phyloP scores from a whole-genome alignment of 164 flowering plant genomes.

The Chimonanthus salicifolius region DNA sequence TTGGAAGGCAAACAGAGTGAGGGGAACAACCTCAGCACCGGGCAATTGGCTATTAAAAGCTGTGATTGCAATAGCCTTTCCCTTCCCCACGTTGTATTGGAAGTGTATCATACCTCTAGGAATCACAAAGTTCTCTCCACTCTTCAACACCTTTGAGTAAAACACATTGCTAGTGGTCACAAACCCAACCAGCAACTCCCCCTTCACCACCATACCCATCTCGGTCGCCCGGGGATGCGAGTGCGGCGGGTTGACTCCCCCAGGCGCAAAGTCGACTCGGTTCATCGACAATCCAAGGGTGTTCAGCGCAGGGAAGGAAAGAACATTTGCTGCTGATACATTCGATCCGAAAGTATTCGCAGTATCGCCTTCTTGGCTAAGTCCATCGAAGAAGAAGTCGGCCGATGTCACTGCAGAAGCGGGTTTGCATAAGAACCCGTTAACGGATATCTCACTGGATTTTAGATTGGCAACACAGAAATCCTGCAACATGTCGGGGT shows the following conservation, averaged over 20 bases:
- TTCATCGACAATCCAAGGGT: background rate
- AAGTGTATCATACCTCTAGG: background rate
- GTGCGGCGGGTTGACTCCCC: background rate
- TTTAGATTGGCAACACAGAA: conserved; percentile 51
- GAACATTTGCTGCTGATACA: background rate
- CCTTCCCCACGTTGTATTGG: background rate
- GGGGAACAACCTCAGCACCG: conserved; percentile 28
- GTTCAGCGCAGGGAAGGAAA: background rate
- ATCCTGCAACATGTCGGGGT: conserved; percentile 60
- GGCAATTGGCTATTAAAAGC: conserved; percentile 67
- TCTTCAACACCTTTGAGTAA: background rate
- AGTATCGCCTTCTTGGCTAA: background rate
- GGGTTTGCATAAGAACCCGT: background rate
- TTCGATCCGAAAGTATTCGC: background rate
- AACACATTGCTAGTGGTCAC: background rate
- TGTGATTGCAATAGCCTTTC: conserved; percentile 41
- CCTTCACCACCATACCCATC: background rate
- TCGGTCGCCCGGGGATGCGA: background rate
- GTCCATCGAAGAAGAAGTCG: background rate
- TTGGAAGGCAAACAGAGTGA: conserved; percentile 40
- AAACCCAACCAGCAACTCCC: background rate
- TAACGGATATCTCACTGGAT: conserved; percentile 4
- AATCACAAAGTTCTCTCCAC: background rate
- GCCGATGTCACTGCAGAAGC: background rate
- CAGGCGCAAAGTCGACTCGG: background rate